A percentile compares a stretch with the other conserved stretches of the same genome.
Conservation (phyloP, 148 eudicot species). For the Rhododendron molle region DNA sequence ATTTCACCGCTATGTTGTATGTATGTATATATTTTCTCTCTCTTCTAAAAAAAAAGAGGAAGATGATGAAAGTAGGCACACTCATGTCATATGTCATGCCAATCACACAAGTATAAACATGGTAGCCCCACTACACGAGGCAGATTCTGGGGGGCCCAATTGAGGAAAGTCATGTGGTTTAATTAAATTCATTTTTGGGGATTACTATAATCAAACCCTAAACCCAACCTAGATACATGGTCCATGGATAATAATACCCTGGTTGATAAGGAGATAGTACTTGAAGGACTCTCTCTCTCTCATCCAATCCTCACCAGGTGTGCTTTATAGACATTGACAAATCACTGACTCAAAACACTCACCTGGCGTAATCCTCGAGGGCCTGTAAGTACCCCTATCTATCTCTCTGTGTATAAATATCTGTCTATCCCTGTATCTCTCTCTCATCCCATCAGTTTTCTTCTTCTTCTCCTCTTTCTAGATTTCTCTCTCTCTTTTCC, state of each 20-base stretch:
- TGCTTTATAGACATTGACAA: neutral
- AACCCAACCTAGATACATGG: neutral
- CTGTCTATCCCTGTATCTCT: neutral
- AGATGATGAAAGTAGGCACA: neutral
- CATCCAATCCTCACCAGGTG: neutral
- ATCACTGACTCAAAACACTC: neutral
- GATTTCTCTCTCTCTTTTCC: neutral
- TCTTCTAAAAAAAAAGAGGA: neutral
- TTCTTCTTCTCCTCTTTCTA: neutral
- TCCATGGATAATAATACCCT: no score
- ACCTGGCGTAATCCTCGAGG: neutral
- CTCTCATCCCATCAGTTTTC: neutral
- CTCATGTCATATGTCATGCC: neutral
- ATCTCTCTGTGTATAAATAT: neutral
- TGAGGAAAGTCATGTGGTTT: neutral
- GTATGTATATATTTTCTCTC: neutral
- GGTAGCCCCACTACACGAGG: neutral
- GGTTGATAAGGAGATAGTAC: no score
- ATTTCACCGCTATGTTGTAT: neutral
- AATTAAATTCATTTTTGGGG: neutral
- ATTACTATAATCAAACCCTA: neutral
- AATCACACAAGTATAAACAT: neutral
- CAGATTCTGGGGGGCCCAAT: neutral
- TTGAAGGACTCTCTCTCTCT: neutral
- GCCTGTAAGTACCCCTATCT: neutral